Base-by-base conservation (phyloP, 2,329 filamentous ascomycete genomes). In the Pseudodiploospora longispora region DNA sequence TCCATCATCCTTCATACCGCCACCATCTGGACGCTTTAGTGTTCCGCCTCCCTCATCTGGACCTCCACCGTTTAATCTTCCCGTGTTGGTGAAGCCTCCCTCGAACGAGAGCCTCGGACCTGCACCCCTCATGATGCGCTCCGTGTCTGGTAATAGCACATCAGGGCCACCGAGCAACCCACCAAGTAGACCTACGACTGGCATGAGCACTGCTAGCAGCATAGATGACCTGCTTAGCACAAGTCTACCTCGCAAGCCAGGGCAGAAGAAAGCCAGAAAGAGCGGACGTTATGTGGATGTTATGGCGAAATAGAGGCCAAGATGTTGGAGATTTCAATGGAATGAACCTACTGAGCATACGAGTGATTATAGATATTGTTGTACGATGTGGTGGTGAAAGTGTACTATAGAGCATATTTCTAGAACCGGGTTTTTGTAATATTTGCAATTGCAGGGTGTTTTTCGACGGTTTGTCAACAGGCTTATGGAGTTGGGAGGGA, bases 241-340 rank as follows among this genome's bases (percentile, higher is more conserved):
- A 4, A 79, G 85, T 4, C 78, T 74, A 30, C 77, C 85, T 12
- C 77, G 86, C 51, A 90, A 85, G 55, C 69, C 73, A 5, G 74
- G 74, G 1, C 68, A 58, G 52, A 85, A 80, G 62, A 87, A 85
- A 63, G 72, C 78, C 56, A 87, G 88, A 71, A 95, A 89, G 72
- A 81, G 83, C 27, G 84, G 88, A 30, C 74, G 90, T 29, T 98
- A 98, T 71, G 83, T 98, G 30, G 93, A 98, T 74, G 88, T 98
- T 48, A 96, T 97, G 89, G 85, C 85, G 7, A 83, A 87, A 58
- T 76, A 50, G 34, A n/a, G 38, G 31, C 36, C n/a, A 38, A 37
- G 33, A 42, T 29, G 41, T 29, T 38, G 32, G 36, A 37, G 19
- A 19, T 19, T 19, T 19, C 19, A 19, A 19, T 19, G 19, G 19